These are phyloP conservation scores for Quercus phellos DNA, from an alignment of 331 rosid species.

Conservation along the genomic window DNA sequence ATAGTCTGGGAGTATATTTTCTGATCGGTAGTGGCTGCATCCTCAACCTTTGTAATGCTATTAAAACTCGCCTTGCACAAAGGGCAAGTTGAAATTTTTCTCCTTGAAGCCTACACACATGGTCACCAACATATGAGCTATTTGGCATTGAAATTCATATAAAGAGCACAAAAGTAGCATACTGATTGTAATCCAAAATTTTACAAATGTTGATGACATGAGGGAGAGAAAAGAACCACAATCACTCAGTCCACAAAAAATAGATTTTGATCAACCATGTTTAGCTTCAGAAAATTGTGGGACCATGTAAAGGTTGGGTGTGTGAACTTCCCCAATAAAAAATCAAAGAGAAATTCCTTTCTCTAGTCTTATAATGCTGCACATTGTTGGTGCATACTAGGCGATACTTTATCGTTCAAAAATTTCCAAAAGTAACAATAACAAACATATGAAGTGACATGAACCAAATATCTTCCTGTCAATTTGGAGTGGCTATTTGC, in stretches of 20 bases:
- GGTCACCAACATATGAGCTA: slow-evolving; percentile 24
- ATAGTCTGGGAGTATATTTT: slow-evolving; percentile 83
- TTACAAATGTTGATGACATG: not conserved
- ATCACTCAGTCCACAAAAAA: not conserved
- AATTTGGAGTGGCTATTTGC: not conserved
- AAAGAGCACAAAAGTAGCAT: not conserved
- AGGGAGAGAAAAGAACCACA: not conserved
- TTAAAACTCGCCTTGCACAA: slow-evolving; percentile 74
- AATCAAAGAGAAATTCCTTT: not conserved
- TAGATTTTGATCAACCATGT: not conserved
- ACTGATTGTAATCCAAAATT: not conserved
- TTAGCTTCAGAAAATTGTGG: not conserved
- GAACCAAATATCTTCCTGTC: not conserved
- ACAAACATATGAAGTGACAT: not conserved
- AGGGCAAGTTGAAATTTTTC: slow-evolving; percentile 67
- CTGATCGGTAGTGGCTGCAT: slow-evolving; percentile 59
- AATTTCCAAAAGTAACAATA: not conserved
- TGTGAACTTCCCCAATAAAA: not conserved
- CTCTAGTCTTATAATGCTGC: not conserved
- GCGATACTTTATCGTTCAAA: not conserved
- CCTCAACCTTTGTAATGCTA: slow-evolving; percentile 61
- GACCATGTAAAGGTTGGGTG: not conserved
- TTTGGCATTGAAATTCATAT: slow-evolving; percentile 11
- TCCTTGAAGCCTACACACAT: slow-evolving; percentile 45
- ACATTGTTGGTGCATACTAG: not conserved